phyloP scores from a whole-genome alignment of 2,329 filamentous ascomycete genomes.

The Juglanconis juglandina region DNA sequence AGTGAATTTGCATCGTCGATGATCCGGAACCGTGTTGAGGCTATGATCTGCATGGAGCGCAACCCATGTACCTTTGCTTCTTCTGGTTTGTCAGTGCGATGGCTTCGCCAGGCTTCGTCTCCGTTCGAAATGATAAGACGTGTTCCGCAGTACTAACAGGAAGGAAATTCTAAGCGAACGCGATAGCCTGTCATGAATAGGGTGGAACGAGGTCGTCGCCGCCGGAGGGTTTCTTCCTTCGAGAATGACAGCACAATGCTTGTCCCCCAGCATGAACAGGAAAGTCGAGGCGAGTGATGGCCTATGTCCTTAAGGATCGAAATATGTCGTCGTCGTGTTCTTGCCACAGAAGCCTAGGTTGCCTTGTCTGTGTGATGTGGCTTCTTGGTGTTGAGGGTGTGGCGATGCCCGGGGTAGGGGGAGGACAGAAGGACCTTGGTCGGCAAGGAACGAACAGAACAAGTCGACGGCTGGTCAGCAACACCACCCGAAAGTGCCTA shows the following conservation, averaged over 20 bases:
- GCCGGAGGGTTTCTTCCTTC: neutral
- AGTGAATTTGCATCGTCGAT: constrained; percentile 10
- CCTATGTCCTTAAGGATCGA: neutral
- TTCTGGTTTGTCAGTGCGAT: constrained; percentile 10
- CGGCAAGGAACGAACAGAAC: neutral
- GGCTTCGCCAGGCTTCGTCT: neutral
- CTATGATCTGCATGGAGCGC: neutral
- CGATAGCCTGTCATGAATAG: neutral
- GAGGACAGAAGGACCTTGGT: neutral
- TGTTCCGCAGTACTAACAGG: constrained; percentile 9
- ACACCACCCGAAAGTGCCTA: no score
- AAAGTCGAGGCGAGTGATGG: constrained; percentile 4
- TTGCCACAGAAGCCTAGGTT: constrained; percentile 8
- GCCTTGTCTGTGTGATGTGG: constrained; percentile 5
- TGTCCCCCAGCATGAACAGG: constrained; percentile 7
- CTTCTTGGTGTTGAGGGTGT: neutral
- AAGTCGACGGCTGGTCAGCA: no score
- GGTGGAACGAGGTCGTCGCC: neutral
- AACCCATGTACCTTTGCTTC: neutral
- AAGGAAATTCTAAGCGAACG: neutral
- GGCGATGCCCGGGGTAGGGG: constrained; percentile 1
- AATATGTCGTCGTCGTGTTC: neutral
- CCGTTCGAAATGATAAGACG: neutral
- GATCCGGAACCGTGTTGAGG: neutral
- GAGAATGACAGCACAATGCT: neutral